Percentiles rank a stretch among this genome's conserved stretches.
phyloP scores from a whole-genome alignment of 441 rosid genomes.

The Gossypium gossypioides region DNA sequence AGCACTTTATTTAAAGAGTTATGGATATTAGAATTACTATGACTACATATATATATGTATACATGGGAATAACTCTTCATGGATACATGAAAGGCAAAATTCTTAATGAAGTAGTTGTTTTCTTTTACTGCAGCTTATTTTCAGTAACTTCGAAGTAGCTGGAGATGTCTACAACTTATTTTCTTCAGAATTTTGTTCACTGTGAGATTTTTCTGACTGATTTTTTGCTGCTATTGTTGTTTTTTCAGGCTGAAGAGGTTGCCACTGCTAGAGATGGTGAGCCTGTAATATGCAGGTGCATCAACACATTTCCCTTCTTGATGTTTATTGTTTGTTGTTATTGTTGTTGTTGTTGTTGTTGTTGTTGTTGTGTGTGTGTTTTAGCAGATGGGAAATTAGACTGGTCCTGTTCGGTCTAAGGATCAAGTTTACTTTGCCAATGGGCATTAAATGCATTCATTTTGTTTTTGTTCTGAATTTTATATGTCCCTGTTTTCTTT shows the following conservation, averaged over 20 bases:
- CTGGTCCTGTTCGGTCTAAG: conserved; percentile 57
- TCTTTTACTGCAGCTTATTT: background rate
- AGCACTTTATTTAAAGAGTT: background rate
- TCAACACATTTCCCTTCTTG: conserved; percentile 10
- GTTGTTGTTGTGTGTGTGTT: background rate
- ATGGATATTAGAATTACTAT: background rate
- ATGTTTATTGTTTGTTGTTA: background rate
- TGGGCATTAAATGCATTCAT: conserved; percentile 59
- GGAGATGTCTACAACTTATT: background rate
- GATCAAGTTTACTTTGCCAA: conserved; percentile 56
- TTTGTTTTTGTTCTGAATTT: background rate
- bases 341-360: background rate
- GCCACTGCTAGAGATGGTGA: conserved; percentile 87
- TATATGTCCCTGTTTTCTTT: conserved; percentile 2
- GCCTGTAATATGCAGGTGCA: conserved; percentile 9
- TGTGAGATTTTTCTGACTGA: background rate
- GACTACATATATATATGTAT: background rate
- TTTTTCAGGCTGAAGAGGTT: conserved; percentile 70
- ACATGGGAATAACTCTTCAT: background rate
- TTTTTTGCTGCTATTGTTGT: conserved; percentile 14
- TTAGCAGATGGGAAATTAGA: conserved; percentile 63
- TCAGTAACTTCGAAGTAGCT: background rate
- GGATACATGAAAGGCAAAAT: background rate
- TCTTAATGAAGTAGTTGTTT: background rate
- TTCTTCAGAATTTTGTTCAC: background rate